Evolutionary conservation across 2,329 filamentous ascomycete genomes (phyloP).

Genomic region (Diplodia scrobiculata): DNA sequence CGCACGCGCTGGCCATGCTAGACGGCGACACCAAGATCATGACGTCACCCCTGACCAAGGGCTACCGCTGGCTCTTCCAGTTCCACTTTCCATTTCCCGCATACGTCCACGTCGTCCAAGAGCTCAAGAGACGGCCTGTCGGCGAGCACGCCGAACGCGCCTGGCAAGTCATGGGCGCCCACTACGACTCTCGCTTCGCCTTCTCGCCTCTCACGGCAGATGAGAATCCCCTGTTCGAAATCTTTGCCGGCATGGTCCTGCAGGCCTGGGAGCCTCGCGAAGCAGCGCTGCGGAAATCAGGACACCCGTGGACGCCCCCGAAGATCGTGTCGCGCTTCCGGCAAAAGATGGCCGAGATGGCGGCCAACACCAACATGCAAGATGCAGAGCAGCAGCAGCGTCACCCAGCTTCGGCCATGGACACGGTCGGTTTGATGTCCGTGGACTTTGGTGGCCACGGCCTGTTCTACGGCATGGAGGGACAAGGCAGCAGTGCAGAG

Average conservation of each 20-base stretch:
- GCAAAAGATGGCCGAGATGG: neutral
- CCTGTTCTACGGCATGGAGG: neutral
- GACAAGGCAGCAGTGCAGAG: neutral
- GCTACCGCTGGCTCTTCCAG: constrained; percentile 49
- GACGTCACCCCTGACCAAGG: constrained; percentile 46
- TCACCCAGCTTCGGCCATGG: neutral
- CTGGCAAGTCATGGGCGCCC: neutral
- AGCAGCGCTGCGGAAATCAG: neutral
- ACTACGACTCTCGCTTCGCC: neutral
- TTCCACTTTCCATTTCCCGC: constrained; percentile 55
- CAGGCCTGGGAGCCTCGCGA: neutral
- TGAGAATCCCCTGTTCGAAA: neutral
- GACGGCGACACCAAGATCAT: constrained; percentile 53
- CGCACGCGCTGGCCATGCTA: constrained; percentile 47
- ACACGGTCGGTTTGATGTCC: neutral
- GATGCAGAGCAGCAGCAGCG: neutral
- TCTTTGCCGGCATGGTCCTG: neutral
- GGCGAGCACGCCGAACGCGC: neutral
- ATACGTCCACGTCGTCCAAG: constrained; percentile 52
- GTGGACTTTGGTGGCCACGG: neutral
- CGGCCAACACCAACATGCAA: neutral
- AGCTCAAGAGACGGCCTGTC: constrained; percentile 46
- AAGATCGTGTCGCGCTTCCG: neutral
- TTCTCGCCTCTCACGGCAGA: neutral
- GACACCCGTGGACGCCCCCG: neutral